Evolutionary conservation across 495 filamentous ascomycete genomes (phyloP).

Genomic region (Penicillium psychrofluorescens): DNA sequence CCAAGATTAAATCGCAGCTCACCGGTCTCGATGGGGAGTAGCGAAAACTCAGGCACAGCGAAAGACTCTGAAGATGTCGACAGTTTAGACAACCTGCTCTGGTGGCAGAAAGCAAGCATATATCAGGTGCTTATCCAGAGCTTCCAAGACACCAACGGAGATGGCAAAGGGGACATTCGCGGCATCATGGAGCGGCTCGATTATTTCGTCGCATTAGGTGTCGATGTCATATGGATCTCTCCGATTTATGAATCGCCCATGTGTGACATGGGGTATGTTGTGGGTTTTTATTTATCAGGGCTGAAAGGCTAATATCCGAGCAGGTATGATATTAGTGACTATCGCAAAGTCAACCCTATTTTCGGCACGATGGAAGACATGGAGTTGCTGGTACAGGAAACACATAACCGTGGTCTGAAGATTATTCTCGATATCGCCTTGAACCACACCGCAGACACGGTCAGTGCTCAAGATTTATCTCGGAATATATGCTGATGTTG

Average conservation of each 20-base stretch:
- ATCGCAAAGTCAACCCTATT: slow-evolving; percentile 42
- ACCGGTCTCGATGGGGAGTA: neutral
- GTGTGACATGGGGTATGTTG: slow-evolving; percentile 43
- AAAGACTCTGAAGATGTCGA: neutral
- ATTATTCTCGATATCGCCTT: slow-evolving; percentile 57
- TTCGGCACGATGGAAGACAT: slow-evolving; percentile 49
- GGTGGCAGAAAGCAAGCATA: slow-evolving; percentile 18
- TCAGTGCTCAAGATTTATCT: slow-evolving; percentile 34
- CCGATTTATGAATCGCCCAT: slow-evolving; percentile 46
- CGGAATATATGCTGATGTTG: slow-evolving; percentile 47
- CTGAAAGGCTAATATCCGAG: neutral
- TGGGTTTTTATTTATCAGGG: neutral
- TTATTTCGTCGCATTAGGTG: slow-evolving; percentile 43
- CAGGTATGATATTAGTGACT: slow-evolving; percentile 49
- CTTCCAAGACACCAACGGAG: slow-evolving; percentile 33
- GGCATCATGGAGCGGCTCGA: slow-evolving; percentile 53
- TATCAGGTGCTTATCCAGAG: slow-evolving; percentile 37
- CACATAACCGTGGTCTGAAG: slow-evolving; percentile 44
- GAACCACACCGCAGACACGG: slow-evolving; percentile 52
- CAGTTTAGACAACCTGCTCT: neutral
- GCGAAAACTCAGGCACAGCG: neutral
- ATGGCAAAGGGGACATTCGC: slow-evolving; percentile 49
- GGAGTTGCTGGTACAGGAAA: slow-evolving; percentile 40
- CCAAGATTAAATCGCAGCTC: too few species aligned
- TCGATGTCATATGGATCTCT: slow-evolving; percentile 33